Evolutionary conservation across 2,329 filamentous ascomycete species (phyloP).

Genomic region (Colletotrichum spaethianum): DNA sequence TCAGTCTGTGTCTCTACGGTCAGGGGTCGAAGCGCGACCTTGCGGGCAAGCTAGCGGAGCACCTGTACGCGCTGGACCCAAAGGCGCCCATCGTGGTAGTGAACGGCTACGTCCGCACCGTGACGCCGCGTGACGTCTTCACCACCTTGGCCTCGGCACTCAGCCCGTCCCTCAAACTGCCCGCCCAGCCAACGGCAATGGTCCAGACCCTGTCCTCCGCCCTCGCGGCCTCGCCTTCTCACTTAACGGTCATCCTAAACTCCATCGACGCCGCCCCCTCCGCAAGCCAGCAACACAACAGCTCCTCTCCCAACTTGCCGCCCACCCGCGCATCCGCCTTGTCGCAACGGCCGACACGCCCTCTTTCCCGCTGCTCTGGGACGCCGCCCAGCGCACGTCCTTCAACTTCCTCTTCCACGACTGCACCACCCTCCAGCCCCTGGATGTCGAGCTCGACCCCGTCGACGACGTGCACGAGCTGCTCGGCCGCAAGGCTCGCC

Average conservation of each 20-base stretch:
- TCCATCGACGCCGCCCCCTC: constrained; percentile 86
- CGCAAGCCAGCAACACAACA: constrained; percentile 80
- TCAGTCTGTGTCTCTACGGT: constrained; percentile 92
- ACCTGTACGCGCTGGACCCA: constrained; percentile 68
- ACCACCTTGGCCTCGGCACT: constrained; percentile 77
- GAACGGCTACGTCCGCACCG: constrained; percentile 84
- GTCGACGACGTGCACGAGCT: constrained; percentile 93
- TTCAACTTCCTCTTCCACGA: constrained; percentile 95
- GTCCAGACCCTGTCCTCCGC: constrained; percentile 75
- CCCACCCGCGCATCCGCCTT: constrained; percentile 79
- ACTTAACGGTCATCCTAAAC: constrained; percentile 82
- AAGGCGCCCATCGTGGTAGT: constrained; percentile 81
- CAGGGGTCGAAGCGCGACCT: constrained; percentile 90
- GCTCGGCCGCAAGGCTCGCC: constrained; percentile 83
- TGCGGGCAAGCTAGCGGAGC: constrained; percentile 80
- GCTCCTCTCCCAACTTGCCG: constrained; percentile 81
- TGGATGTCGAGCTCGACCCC: constrained; percentile 80
- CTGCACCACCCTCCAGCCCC: constrained; percentile 88
- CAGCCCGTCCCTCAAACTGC: constrained; percentile 62
- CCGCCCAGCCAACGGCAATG: constrained; percentile 77
- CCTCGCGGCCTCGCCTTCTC: constrained; percentile 64
- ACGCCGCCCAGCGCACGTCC: constrained; percentile 84
- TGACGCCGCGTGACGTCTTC: constrained; percentile 79
- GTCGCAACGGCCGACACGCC: constrained; percentile 90
- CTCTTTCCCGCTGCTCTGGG: constrained; percentile 90